phyloP scores from a whole-genome alignment of 2,329 filamentous ascomycete genomes.

The Ophiostoma perfectum region DNA sequence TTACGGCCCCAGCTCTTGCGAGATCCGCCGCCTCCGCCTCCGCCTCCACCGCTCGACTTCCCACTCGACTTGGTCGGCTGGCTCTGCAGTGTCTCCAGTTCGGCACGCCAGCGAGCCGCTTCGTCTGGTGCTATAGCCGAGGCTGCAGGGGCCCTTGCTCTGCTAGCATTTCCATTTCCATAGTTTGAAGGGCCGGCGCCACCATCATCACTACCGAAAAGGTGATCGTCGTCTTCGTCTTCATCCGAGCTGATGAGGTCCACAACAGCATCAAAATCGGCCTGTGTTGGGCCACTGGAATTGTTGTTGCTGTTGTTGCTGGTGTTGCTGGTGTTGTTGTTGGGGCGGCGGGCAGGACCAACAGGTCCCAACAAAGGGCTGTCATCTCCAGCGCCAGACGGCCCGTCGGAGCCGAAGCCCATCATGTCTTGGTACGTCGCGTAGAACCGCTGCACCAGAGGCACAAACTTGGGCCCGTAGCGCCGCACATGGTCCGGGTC shows the following conservation, averaged over 20 bases:
- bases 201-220: neutral
- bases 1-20: slow-evolving; percentile 23
- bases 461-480: slow-evolving; percentile 57
- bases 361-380: slow-evolving; percentile 18
- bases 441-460: slow-evolving; percentile 49
- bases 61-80: slow-evolving; percentile 17
- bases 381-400: slow-evolving; percentile 14
- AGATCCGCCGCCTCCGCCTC: slow-evolving; percentile 8
- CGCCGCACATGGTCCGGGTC: slow-evolving; percentile 55
- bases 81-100: slow-evolving; percentile 31
- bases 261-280: slow-evolving; percentile 42
- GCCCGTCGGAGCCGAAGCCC: slow-evolving; percentile 29
- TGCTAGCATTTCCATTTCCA: neutral
- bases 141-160: neutral
- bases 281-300: slow-evolving; percentile 10
- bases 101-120: slow-evolving; percentile 31
- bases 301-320: slow-evolving; percentile 8
- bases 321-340: neutral
- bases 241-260: slow-evolving; percentile 45
- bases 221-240: neutral
- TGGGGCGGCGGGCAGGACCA: slow-evolving; percentile 2
- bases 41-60: slow-evolving; percentile 23
- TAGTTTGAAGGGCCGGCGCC: neutral
- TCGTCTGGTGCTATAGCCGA: slow-evolving; percentile 8
- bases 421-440: slow-evolving; percentile 48